phyloP scores from a whole-genome alignment of 2,329 filamentous ascomycete species.

The Cryphonectria nitschkei region DNA sequence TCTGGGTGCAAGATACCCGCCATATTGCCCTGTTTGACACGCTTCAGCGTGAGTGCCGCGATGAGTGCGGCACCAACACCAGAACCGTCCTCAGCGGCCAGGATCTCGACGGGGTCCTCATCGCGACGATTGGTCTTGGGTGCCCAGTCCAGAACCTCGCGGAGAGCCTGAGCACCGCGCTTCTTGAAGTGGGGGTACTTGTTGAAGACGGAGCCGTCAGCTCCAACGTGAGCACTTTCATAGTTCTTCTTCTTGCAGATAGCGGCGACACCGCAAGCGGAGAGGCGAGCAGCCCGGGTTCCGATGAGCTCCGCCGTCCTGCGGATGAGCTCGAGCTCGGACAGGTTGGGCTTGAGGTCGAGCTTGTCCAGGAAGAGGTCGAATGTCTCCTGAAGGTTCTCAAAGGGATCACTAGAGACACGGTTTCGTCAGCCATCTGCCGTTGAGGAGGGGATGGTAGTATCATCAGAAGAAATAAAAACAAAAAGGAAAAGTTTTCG shows the following conservation, averaged over 20 bases:
- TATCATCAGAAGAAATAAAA: conserved; percentile 3
- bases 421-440: conserved; percentile 27
- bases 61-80: conserved; percentile 97
- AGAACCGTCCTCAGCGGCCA: conserved; percentile 91
- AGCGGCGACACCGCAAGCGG: conserved; percentile 90
- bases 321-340: conserved; percentile 87
- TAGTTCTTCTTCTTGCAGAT: conserved; percentile 97
- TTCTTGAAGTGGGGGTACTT: conserved; percentile 99
- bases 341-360: conserved; percentile 67
- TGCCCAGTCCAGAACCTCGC: conserved; percentile 95
- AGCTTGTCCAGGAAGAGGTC: conserved; percentile 82
- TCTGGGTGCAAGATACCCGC: conserved; percentile 68
- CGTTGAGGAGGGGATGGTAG: not conserved
- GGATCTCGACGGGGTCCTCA: conserved; percentile 84
- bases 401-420: conserved; percentile 75
- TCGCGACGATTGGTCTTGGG: conserved; percentile 69
- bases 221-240: conserved; percentile 87
- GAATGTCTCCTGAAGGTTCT: conserved; percentile 88
- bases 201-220: conserved; percentile 97
- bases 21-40: conserved; percentile 65
- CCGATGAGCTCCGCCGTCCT: conserved; percentile 92
- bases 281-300: conserved; percentile 89
- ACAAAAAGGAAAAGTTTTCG: not conserved
- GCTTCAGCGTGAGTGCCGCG: conserved; percentile 71
- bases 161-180: conserved; percentile 83